Base-by-base conservation (phyloP, 2,329 filamentous ascomycete species). In the Calonectria henricotiae region DNA sequence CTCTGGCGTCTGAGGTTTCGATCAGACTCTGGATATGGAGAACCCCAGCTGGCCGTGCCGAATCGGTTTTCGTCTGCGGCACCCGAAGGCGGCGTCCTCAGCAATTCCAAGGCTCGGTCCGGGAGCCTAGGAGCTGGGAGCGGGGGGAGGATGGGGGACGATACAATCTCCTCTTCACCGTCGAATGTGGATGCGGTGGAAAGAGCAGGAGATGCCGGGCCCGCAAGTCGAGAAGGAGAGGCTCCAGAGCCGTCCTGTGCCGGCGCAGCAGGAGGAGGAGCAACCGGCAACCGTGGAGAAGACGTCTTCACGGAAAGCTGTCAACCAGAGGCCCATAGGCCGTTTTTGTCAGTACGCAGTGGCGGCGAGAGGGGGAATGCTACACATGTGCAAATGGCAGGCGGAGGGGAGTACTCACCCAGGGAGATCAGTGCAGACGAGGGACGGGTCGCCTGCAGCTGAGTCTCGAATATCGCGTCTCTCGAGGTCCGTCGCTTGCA, bases 31-130 rank as follows among this genome's bases (percentile, higher is more conserved):
- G 93, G 91, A 83, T 98, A 98, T 25, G 95, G 95, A 65, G 95
- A 98, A 67, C 95, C 95, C 95, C 95, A 98, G 80, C 92, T 95
- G 60, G 94, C 92, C 55, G 94, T 96, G 71, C 87, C 87, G 81
- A 89, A 90, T 68, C 82, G 83, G 47, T 78, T 79, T 62, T 85
- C 84, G 74, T 82, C 81, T 61, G 64, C 61, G 27, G 65, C 49
- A 72, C 71, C 73, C 58, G 75, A 73, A 74, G 86, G 85, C 51
- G 89, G 87, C n/a, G 87, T 89, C 79, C 86, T 85, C 78, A 91
- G 80, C 69, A 90, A 81, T 68, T 87, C 85, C 74, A 85, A 83
- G 44, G 88, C 86, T 73, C 88, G 87, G 55, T 87, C 86, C 72
- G 89, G 85, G 43, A 92, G 84, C 71, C 82, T 85, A n/a, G 90